A percentile compares a stretch with the other conserved stretches of the same genome.
phyloP scores from a whole-genome alignment of 2,329 filamentous ascomycete species.

The Sordariomycetes sp. region DNA sequence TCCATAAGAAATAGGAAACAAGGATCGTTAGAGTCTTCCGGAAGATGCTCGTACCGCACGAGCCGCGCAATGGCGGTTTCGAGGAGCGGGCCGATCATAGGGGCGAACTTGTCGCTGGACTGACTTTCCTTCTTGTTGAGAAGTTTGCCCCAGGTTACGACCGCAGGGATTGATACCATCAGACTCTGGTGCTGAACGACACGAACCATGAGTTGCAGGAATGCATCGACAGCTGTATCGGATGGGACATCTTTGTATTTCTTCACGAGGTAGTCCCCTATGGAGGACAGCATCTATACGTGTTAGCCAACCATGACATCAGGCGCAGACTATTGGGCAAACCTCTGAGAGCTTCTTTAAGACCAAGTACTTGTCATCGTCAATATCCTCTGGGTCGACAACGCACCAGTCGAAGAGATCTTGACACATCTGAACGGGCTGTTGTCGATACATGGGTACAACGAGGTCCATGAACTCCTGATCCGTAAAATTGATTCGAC shows the following conservation, averaged over 20 bases:
- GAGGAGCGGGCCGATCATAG: constrained; percentile 65
- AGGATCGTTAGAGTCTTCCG: constrained; percentile 71
- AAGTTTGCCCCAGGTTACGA: constrained; percentile 83
- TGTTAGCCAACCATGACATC: neutral
- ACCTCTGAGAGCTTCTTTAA: constrained; percentile 93
- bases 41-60: constrained; percentile 78
- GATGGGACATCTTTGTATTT: constrained; percentile 59
- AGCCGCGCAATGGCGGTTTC: constrained; percentile 77
- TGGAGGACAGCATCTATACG: constrained; percentile 69
- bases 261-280: constrained; percentile 76
- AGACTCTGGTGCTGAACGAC: constrained; percentile 81
- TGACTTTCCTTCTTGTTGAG: constrained; percentile 64
- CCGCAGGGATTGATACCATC: constrained; percentile 83
- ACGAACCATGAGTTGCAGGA: constrained; percentile 70
- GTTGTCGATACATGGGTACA: constrained; percentile 67
- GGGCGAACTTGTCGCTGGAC: constrained; percentile 48
- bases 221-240: constrained; percentile 57
- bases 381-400: constrained; percentile 72
- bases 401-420: constrained; percentile 73
- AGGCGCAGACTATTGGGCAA: no score
- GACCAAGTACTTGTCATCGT: constrained; percentile 86
- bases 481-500: constrained; percentile 62
- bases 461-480: constrained; percentile 72
- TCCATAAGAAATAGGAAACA: constrained; percentile 78
- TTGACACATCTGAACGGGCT: constrained; percentile 61